Conservation (phyloP, 768 basidiomycete species). For the Steccherinum ochraceum region DNA sequence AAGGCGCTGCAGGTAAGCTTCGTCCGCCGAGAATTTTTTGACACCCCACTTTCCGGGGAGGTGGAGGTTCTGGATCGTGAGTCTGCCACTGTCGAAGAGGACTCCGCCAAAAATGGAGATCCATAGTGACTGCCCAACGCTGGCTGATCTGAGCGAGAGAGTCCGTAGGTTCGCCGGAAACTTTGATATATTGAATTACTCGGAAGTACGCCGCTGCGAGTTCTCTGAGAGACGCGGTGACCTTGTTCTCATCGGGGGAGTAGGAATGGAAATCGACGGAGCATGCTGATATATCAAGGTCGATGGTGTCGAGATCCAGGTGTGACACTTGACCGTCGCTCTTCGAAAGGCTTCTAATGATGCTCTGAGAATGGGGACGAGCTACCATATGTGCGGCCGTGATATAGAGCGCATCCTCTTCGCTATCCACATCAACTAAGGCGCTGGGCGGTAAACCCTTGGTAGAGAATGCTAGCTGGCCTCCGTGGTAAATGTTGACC, state of each 20-base stretch:
- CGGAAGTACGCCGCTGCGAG: background rate
- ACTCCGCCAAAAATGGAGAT: background rate
- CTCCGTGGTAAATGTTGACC: background rate
- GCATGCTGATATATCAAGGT: constrained; percentile 16
- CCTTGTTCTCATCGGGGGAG: constrained; percentile 15
- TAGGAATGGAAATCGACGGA: constrained; percentile 26
- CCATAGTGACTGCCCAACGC: background rate
- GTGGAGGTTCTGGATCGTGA: background rate
- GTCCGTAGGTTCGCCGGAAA: background rate
- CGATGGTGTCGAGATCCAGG: constrained; percentile 8
- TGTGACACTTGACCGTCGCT: background rate
- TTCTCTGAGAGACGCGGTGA: constrained; percentile 6
- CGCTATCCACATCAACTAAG: background rate
- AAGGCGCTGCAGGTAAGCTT: background rate
- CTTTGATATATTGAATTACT: background rate
- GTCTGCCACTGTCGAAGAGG: background rate
- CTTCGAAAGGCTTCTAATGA: background rate
- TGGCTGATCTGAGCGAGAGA: background rate
- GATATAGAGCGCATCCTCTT: background rate
- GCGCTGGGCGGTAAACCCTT: background rate
- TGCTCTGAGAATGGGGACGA: background rate
- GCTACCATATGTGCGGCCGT: background rate
- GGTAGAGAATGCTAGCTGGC: background rate
- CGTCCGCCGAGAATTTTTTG: constrained; percentile 10
- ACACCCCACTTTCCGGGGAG: background rate